A percentile compares a stretch with the other conserved stretches of the same genome.
Evolutionary conservation across 2,329 filamentous ascomycete species (phyloP).

Genomic region (Colletotrichum limetticola): DNA sequence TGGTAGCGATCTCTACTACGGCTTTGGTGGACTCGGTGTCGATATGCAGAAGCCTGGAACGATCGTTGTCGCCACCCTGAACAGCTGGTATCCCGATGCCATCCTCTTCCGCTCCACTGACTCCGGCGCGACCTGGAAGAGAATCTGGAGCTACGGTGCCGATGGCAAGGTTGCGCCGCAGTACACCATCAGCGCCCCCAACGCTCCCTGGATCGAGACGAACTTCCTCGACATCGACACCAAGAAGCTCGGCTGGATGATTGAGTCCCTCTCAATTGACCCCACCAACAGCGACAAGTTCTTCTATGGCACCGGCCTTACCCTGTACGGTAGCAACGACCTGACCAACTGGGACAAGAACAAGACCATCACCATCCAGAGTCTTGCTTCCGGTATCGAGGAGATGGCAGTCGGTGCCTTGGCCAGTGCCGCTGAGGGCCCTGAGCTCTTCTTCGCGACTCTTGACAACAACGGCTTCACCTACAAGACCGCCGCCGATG

Average conservation of each 20-base stretch:
- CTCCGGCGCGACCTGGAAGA: slow-evolving; percentile 64
- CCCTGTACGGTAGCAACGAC: slow-evolving; percentile 63
- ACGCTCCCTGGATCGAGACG: slow-evolving; percentile 63
- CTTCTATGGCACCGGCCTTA: slow-evolving; percentile 70
- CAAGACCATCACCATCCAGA: slow-evolving; percentile 60
- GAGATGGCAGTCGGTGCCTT: slow-evolving; percentile 62
- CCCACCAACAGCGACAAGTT: slow-evolving; percentile 69
- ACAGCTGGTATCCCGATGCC: slow-evolving; percentile 69
- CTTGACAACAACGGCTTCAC: slow-evolving; percentile 65
- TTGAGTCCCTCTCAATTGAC: slow-evolving; percentile 67
- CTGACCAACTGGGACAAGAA: slow-evolving; percentile 64
- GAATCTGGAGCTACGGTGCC: slow-evolving; percentile 57
- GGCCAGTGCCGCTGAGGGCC: slow-evolving; percentile 59
- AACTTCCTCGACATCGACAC: slow-evolving; percentile 58
- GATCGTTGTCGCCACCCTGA: slow-evolving; percentile 65
- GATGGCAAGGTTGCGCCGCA: slow-evolving; percentile 24
- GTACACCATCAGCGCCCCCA: slow-evolving; percentile 39
- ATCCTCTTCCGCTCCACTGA: slow-evolving; percentile 66
- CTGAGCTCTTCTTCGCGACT: slow-evolving; percentile 61
- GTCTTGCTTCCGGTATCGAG: slow-evolving; percentile 65
- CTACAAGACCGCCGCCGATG: slow-evolving; percentile 48
- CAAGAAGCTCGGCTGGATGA: slow-evolving; percentile 70
- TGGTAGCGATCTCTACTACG: slow-evolving; percentile 58
- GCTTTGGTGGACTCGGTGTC: slow-evolving; percentile 66
- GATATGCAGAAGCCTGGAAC: slow-evolving; percentile 66